phyloP scores from a whole-genome alignment of 2,329 filamentous ascomycete genomes.

The Alternaria arborescens region DNA sequence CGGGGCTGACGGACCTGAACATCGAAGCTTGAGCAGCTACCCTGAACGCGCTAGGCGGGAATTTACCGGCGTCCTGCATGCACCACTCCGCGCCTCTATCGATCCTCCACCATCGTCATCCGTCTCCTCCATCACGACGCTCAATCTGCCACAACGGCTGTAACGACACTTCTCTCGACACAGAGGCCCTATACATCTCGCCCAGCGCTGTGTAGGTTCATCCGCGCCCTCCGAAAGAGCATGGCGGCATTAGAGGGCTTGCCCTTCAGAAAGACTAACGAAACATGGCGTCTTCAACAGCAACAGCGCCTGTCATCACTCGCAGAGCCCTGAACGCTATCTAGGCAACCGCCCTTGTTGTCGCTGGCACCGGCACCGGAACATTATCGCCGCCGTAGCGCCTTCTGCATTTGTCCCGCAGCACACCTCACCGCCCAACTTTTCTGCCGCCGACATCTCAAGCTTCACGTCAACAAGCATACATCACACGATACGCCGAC shows the following conservation, averaged over 20 bases:
- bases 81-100: constrained; percentile 19
- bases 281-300: constrained; percentile 30
- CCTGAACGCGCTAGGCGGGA: constrained; percentile 13
- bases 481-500: constrained; percentile 1
- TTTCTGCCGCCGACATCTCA: constrained; percentile 32
- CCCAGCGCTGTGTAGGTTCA: constrained; percentile 42
- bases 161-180: constrained; percentile 8
- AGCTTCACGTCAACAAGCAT: constrained; percentile 9
- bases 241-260: constrained; percentile 40
- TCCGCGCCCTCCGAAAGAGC: constrained; percentile 36
- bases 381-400: constrained; percentile 18
- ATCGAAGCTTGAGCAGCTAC: constrained; percentile 3
- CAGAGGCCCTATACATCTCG: constrained; percentile 29
- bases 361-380: constrained; percentile 17
- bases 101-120: constrained; percentile 19
- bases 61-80: constrained; percentile 13
- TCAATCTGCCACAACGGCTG: constrained; percentile 8
- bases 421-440: constrained; percentile 29
- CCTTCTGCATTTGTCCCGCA: constrained; percentile 19
- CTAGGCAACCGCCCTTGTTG: constrained; percentile 6
- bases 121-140: constrained; percentile 15
- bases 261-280: constrained; percentile 45
- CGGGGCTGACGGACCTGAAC: constrained; percentile 20
- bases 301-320: constrained; percentile 26
- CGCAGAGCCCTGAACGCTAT: constrained; percentile 14